Base-by-base conservation (phyloP, 352 stramenopile species). In the Plasmopara muralis region DNA sequence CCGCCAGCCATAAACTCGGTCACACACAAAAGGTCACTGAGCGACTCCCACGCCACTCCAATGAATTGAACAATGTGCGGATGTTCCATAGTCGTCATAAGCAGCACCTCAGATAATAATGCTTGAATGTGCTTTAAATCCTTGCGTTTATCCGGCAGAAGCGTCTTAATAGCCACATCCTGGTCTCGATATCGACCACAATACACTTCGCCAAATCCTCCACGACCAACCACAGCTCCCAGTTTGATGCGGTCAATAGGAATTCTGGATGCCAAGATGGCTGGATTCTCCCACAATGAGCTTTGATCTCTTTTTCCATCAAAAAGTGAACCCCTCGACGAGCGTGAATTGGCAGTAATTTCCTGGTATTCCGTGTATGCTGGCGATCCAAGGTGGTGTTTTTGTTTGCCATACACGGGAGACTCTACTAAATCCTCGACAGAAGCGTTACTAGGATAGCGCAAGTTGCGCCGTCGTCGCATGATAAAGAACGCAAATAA, bases 61-160 rank as follows among this genome's bases (percentile, higher is more conserved):
- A 80, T 52, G n/a, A 85, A 82, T 5, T 53, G 47, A 9, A 85
- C 71, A 25, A 80, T 74, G 10, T 76, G 59, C 4, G 74, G 71
- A 40, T 85, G 74, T 6, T 77, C 70, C 45, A 82, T 60, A 4
- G 66, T 61, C 9, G 66, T 59, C 39, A 74, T 57, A 12, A 77
- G 47, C 12, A 68, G 62, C 37, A 84, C 72, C 45, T 82, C 71
- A 2, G 57, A 49, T 35, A 80, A 18, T 31, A 80, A 80, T 5
- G 46, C 43, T 18, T 75, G 44, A 12, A 81, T 81, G 8, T 71
- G 53, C 6, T 40, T 10, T 34, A 81, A 48, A 13, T 74, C 63
- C 43, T 77, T 75, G 20, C 63, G 59, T 9, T 62, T 73, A 44
- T 81, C 70, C 0, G 64, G 62, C 14, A 72, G 6, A 18, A 46